Conservation (phyloP, 1,139 yeast genomes). For the Taiozyma sp. region DNA sequence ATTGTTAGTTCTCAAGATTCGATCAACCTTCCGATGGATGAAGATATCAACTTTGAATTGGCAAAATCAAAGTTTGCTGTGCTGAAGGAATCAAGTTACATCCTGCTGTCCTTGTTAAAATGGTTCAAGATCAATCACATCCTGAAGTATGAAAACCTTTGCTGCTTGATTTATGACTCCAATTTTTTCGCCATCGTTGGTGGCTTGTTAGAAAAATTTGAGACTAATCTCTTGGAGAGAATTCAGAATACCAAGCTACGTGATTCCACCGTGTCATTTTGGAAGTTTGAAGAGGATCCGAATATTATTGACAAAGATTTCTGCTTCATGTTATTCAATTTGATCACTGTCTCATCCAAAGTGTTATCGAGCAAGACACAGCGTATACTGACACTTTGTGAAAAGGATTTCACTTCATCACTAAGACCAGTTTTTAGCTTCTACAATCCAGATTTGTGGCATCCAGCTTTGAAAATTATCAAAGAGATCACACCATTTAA, state of each 20-base stretch:
- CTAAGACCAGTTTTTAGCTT: constrained; percentile 37
- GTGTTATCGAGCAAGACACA: constrained; percentile 46
- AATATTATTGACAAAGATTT: constrained; percentile 25
- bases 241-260: constrained; percentile 33
- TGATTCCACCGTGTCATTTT: constrained; percentile 42
- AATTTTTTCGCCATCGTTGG: constrained; percentile 47
- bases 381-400: constrained; percentile 50
- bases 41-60: constrained; percentile 39
- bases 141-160: constrained; percentile 70
- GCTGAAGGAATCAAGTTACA: constrained; percentile 56
- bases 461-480: constrained; percentile 66
- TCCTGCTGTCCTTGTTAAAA: constrained; percentile 47
- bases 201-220: constrained; percentile 31
- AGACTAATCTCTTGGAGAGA: constrained; percentile 34
- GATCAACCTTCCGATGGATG: neutral
- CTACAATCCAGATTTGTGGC: constrained; percentile 59
- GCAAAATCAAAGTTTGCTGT: constrained; percentile 59
- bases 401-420: constrained; percentile 49
- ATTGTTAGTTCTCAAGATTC: constrained; percentile 42
- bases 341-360: constrained; percentile 41
- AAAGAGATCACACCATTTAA: constrained; percentile 85
- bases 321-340: constrained; percentile 40
- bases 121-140: constrained; percentile 84
- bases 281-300: constrained; percentile 29
- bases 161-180: constrained; percentile 72